phyloP scores from a whole-genome alignment of 2,329 filamentous ascomycete genomes.

The Parasarocladium wereldwijsianum region DNA sequence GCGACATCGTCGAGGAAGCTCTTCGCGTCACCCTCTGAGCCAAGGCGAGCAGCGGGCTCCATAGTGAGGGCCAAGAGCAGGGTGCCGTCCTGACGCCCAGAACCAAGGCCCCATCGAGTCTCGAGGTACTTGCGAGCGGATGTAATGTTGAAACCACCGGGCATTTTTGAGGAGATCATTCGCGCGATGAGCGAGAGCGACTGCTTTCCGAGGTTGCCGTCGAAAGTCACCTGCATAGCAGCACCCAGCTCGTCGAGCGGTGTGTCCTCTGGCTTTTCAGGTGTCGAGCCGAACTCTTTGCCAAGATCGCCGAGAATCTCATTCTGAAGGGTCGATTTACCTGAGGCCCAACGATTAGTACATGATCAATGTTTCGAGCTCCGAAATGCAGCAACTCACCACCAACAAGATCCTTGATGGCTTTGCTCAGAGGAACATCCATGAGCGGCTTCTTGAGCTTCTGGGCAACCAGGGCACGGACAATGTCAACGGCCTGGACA shows the following conservation, averaged over 20 bases:
- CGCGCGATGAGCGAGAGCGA: slow-evolving; percentile 86
- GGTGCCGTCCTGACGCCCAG: slow-evolving; percentile 82
- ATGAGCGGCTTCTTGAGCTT: slow-evolving; percentile 90
- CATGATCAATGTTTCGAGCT: not conserved
- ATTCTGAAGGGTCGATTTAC: slow-evolving; percentile 96
- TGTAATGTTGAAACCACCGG: slow-evolving; percentile 97
- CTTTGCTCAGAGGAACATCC: slow-evolving; percentile 86
- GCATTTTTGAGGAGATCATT: slow-evolving; percentile 98
- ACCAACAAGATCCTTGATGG: slow-evolving; percentile 96
- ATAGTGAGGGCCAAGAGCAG: slow-evolving; percentile 80
- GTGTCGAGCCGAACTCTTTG: slow-evolving; percentile 96
- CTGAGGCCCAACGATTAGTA: slow-evolving; percentile 27
- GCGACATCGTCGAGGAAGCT: slow-evolving; percentile 76
- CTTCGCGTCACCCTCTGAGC: slow-evolving; percentile 83
- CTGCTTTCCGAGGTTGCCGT: slow-evolving; percentile 94
- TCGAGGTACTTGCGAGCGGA: slow-evolving; percentile 89
- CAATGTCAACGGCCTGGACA: slow-evolving; percentile 76
- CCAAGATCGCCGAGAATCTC: slow-evolving; percentile 95
- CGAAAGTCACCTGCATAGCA: slow-evolving; percentile 96
- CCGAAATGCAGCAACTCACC: slow-evolving; percentile 41
- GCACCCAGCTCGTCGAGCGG: slow-evolving; percentile 91
- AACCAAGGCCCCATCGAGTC: slow-evolving; percentile 75
- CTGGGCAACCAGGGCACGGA: slow-evolving; percentile 81
- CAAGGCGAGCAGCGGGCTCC: slow-evolving; percentile 79
- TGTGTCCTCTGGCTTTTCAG: slow-evolving; percentile 95